Base-by-base conservation (phyloP, 2,329 filamentous ascomycete species). In the Lachnellula cervina region DNA sequence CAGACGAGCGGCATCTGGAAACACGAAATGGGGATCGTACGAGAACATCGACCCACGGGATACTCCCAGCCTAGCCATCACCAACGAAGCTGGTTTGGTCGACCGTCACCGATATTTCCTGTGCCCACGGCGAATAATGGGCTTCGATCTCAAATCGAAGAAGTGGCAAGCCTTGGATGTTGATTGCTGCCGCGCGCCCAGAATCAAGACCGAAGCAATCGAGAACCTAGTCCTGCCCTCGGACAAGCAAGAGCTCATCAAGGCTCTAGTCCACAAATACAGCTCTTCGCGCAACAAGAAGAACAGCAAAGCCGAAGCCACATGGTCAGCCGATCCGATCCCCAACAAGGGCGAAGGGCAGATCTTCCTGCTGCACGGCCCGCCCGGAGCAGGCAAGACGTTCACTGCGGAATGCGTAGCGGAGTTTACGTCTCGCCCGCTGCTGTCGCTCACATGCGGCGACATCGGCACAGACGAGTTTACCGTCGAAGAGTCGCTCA, bases 391-490 rank as follows among this genome's bases (percentile, higher is more conserved):
- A 1, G 64, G 64, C 6, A 66, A 66, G 44, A 66, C 62, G 7
- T 56, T 56, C 35, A 61, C 58, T 8, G 54, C 57, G 42, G 64
- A 66, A 52, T 66, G 59, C 35, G 59, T 65, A 7, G 64, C 67
- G 3, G 67, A 69, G 42, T 59, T 59, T 25, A 64, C 59, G 9
- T 54, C 55, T 9, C 49, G 62, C 16, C 64, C 67, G 1, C 55
- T 69, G 1, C 46, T 67, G 2, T 53, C 54, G 19, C 47, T 69
- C 69, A 75, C 76, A 43, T 74, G 73, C 23, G 76, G 77, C 32
- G 77, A 80, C 59, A 70, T 82, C 13, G 78, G 79, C n/a, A 73
- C 72, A 37, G 71, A 72, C 34, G 70, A 77, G 1, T 68, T 69
- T 2, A 62, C 68, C 4, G 69, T 81, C 5, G 77, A 79, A n/a